A percentile compares a stretch with the other conserved stretches of the same genome.
phyloP scores from a whole-genome alignment of 2,329 filamentous ascomycete species.

The Drechslerella stenobrocha region DNA sequence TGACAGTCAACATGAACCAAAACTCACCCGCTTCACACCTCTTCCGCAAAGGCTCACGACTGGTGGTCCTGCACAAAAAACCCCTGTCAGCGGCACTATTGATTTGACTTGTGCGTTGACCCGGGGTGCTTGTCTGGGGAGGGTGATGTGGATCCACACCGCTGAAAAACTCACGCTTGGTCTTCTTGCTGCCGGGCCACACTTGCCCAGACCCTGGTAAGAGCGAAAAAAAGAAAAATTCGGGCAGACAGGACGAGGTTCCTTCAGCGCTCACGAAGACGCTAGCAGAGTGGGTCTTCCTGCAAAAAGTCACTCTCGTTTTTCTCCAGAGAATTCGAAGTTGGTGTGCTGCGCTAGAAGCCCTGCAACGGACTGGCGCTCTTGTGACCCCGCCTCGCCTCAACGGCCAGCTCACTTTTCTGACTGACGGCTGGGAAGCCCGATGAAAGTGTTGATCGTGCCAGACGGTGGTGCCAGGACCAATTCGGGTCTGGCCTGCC shows the following conservation, averaged over 20 bases:
- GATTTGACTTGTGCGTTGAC: slow-evolving; percentile 47
- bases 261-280: slow-evolving; percentile 37
- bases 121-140: slow-evolving; percentile 46
- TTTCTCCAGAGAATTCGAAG: slow-evolving; percentile 34
- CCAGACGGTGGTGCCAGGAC: neutral
- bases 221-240: slow-evolving; percentile 18
- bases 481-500: no score
- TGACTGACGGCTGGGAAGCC: slow-evolving; percentile 29
- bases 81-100: slow-evolving; percentile 42
- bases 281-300: slow-evolving; percentile 40
- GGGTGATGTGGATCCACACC: slow-evolving; percentile 33
- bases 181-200: slow-evolving; percentile 48
- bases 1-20: neutral
- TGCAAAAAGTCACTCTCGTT: slow-evolving; percentile 47
- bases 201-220: slow-evolving; percentile 50
- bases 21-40: slow-evolving; percentile 4
- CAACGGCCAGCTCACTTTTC: slow-evolving; percentile 19
- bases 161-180: slow-evolving; percentile 48
- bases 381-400: slow-evolving; percentile 48
- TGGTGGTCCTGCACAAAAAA: slow-evolving; percentile 2
- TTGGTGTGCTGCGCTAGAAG: slow-evolving; percentile 46
- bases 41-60: neutral
- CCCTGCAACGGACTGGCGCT: slow-evolving; percentile 14
- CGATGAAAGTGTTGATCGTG: slow-evolving; percentile 47
- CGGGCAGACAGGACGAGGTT: slow-evolving; percentile 32